Conservation (phyloP, 257 asterid genomes). For the Ilex aquifolium region DNA sequence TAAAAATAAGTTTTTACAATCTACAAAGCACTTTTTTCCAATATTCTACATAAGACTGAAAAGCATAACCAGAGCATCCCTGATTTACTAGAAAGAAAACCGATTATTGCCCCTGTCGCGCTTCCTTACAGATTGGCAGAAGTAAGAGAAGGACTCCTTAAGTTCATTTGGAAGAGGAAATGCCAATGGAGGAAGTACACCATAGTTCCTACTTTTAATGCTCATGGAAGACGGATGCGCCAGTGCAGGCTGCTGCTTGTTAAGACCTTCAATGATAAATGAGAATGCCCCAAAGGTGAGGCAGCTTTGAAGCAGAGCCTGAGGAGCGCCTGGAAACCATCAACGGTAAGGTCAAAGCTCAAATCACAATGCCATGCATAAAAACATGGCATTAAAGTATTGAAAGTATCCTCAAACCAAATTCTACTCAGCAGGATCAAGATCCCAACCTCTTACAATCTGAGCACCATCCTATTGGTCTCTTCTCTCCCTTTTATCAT, state of each 20-base stretch:
- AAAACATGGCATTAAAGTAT: no score
- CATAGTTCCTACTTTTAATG: conserved; percentile 25
- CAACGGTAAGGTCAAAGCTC: no score
- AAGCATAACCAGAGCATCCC: no score
- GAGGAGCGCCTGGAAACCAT: conserved; percentile 68
- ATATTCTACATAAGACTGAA: background rate
- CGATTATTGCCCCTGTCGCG: conserved; percentile 19
- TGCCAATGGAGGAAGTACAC: conserved; percentile 67
- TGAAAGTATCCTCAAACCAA: no score
- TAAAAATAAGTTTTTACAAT: no score
- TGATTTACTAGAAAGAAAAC: background rate
- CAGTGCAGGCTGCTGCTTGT: conserved; percentile 86
- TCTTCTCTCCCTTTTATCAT: no score
- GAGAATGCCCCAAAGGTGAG: conserved; percentile 93
- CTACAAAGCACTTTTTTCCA: no score
- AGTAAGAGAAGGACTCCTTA: conserved; percentile 72
- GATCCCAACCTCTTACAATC: no score
- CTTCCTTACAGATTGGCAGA: conserved; percentile 61
- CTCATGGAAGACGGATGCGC: conserved; percentile 40
- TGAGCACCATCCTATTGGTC: no score
- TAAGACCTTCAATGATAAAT: conserved; percentile 75
- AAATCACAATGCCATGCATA: no score
- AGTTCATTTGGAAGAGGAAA: conserved; percentile 78
- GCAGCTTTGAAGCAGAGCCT: conserved; percentile 89
- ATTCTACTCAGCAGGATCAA: no score